These are phyloP conservation scores for Lentinula sp. DNA, from an alignment of 768 basidiomycete species.

Conservation along the genomic window DNA sequence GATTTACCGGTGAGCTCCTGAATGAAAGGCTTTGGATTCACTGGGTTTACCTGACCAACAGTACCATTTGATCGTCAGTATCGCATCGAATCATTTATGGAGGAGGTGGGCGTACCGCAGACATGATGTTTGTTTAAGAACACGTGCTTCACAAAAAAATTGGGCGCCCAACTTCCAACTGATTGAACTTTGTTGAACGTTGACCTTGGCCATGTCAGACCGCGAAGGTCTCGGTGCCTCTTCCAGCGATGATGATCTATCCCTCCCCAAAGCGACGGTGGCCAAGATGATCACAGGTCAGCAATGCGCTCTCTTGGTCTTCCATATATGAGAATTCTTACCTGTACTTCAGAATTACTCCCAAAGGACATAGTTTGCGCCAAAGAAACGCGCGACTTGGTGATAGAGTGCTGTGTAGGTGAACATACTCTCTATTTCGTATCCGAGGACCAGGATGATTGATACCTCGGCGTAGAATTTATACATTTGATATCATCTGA, in stretches of 20 bases:
- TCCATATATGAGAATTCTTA: slow-evolving; percentile 1
- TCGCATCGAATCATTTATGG: slow-evolving; percentile 2
- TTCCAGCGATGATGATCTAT: slow-evolving; percentile 86
- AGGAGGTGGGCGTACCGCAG: slow-evolving; percentile 41
- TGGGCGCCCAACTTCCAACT: background rate
- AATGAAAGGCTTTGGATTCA: slow-evolving; percentile 98
- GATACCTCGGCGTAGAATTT: slow-evolving; percentile 63
- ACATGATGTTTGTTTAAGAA: slow-evolving; percentile 55
- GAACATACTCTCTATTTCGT: slow-evolving; percentile 32
- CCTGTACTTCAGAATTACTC: slow-evolving; percentile 64
- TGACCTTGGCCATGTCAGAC: slow-evolving; percentile 68
- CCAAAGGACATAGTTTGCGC: slow-evolving; percentile 84
- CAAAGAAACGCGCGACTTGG: slow-evolving; percentile 94
- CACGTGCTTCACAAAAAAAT: slow-evolving; percentile 26
- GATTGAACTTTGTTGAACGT: background rate
- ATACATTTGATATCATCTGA: slow-evolving; percentile 96
- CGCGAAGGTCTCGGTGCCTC: slow-evolving; percentile 68
- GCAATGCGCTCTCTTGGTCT: slow-evolving; percentile 6
- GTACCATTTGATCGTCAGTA: slow-evolving; percentile 8
- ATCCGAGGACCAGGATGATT: background rate
- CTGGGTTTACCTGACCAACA: slow-evolving; percentile 66
- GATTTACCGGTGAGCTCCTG: slow-evolving; percentile 98
- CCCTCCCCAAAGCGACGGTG: slow-evolving; percentile 94
- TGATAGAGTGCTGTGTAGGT: slow-evolving; percentile 99
- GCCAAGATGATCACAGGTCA: slow-evolving; percentile 93